Percentiles rank a stretch among this genome's conserved stretches.
phyloP scores from a whole-genome alignment of 805 yeast species.

The Kodamaea kaohsiungensis region DNA sequence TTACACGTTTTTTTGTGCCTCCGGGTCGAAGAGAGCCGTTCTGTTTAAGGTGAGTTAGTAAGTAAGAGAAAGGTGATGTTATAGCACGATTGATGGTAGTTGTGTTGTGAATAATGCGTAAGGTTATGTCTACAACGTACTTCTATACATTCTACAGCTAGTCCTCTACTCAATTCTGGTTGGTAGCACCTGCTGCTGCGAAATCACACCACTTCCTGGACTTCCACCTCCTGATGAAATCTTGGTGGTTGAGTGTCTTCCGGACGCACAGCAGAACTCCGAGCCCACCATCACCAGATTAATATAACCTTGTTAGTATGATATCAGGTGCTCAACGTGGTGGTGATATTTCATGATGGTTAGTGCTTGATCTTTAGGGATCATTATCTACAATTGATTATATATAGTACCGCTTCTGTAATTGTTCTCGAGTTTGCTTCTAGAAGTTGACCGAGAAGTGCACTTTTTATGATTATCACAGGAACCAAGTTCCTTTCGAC shows the following conservation, averaged over 20 bases:
- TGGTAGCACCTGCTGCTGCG: not conserved
- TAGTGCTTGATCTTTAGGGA: too few relatives aligned
- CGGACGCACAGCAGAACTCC: constrained; percentile 2
- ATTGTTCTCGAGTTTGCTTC: too few relatives aligned
- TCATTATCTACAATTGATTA: too few relatives aligned
- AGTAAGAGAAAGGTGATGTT: not conserved
- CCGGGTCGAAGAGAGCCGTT: not conserved
- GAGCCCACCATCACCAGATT: not conserved
- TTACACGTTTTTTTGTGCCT: constrained; percentile 1
- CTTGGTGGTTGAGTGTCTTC: constrained; percentile 1
- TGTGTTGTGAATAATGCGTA: too few relatives aligned
- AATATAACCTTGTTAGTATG: not conserved
- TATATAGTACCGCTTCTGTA: too few relatives aligned
- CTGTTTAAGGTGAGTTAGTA: not conserved
- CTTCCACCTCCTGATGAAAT: not conserved
- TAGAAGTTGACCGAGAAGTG: too few relatives aligned
- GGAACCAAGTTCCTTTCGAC: too few relatives aligned
- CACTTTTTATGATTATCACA: too few relatives aligned
- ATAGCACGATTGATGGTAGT: not conserved
- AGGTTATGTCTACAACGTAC: not conserved
- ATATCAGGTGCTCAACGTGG: not conserved
- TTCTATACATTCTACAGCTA: not conserved
- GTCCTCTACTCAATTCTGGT: too few relatives aligned
- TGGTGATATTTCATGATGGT: not conserved
- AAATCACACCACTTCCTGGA: not conserved